Conservation (phyloP, 257 asterid species). For the Plantago elongata region DNA sequence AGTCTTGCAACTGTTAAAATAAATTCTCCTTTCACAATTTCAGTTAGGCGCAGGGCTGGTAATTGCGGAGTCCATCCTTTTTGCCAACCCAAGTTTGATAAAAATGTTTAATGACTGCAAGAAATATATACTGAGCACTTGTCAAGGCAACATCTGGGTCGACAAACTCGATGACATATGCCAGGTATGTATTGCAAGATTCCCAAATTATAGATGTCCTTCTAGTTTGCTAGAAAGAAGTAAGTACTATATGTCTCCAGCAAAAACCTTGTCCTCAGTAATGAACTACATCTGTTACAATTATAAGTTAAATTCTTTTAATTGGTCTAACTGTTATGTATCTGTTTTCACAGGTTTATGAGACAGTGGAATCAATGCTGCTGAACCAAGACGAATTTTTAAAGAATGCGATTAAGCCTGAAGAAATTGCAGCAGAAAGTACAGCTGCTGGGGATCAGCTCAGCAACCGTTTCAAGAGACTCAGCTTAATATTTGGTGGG, state of each 20-base stretch:
- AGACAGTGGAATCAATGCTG: conserved; percentile 80
- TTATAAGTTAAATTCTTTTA: neutral
- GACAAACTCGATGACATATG: conserved; percentile 85
- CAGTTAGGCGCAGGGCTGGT: conserved; percentile 88
- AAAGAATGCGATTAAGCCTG: conserved; percentile 46
- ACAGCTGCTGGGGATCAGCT: conserved; percentile 52
- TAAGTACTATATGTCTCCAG: too few relatives aligned
- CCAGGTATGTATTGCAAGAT: conserved; percentile 44
- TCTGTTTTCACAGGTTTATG: conserved; percentile 64
- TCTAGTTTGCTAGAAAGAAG: too few relatives aligned
- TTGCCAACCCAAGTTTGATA: conserved; percentile 49
- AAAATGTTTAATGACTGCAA: conserved; percentile 69
- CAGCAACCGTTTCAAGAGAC: conserved; percentile 67
- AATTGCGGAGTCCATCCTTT: conserved; percentile 69
- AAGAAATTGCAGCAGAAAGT: conserved; percentile 32
- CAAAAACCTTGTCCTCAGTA: too few relatives aligned
- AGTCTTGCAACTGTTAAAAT: conserved; percentile 7
- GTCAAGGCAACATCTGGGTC: conserved; percentile 57
- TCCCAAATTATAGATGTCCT: too few relatives aligned
- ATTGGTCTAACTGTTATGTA: neutral
- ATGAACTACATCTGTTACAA: too few relatives aligned
- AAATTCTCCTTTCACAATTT: conserved; percentile 25
- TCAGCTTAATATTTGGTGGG: conserved; percentile 67
- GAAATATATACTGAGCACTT: conserved; percentile 55
- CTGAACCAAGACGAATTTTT: conserved; percentile 57